phyloP scores from a whole-genome alignment of 1,284 basidiomycete genomes.

The Marasmius oreades region DNA sequence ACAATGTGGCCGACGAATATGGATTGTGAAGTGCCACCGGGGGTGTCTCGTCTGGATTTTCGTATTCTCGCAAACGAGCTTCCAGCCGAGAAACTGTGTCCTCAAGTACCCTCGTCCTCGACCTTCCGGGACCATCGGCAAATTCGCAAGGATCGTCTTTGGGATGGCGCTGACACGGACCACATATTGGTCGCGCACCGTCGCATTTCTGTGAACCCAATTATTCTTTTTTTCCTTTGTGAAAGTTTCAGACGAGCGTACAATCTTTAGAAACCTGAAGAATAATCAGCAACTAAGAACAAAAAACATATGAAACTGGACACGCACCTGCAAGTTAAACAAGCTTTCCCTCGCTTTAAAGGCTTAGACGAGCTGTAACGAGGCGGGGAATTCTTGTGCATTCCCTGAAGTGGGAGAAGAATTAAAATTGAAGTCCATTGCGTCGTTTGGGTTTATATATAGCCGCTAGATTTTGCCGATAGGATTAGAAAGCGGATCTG shows the following conservation, averaged over 20 bases:
- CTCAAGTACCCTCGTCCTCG: constrained; percentile 14
- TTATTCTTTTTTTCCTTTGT: background rate
- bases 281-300: background rate
- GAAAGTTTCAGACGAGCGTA: background rate
- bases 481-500: constrained; percentile 2
- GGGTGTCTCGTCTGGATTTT: constrained; percentile 14
- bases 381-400: background rate
- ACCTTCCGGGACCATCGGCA: constrained; percentile 16
- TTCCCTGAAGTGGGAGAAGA: background rate
- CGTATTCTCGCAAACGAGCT: constrained; percentile 16
- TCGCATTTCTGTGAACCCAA: constrained; percentile 16
- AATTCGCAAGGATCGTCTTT: constrained; percentile 19
- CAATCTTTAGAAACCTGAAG: constrained; percentile 16
- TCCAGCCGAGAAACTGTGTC: constrained; percentile 17
- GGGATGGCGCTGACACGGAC: constrained; percentile 15
- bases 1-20: constrained; percentile 3
- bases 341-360: constrained; percentile 16
- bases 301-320: background rate
- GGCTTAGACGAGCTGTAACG: constrained; percentile 8
- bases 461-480: background rate
- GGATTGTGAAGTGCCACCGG: constrained; percentile 10
- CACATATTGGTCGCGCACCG: constrained; percentile 17
- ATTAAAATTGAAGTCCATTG: background rate
- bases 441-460: background rate
- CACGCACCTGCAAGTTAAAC: constrained; percentile 15